Base-by-base conservation (phyloP, 2,329 filamentous ascomycete genomes). In the Geosmithia putterillii region DNA sequence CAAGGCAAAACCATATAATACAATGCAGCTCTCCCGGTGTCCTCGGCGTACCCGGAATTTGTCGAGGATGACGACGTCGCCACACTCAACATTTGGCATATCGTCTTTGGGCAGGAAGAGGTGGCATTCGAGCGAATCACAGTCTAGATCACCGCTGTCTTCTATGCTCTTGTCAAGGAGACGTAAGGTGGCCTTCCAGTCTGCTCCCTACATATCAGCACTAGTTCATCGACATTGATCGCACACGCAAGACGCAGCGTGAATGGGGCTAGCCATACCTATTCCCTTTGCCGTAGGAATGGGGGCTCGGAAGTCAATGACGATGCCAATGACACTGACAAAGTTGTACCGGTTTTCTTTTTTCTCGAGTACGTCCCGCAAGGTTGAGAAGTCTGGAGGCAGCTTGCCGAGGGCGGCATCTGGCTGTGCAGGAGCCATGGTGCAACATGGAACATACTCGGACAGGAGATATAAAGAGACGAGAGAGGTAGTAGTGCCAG, bases 291-390 rank as follows among this genome's bases (percentile, higher is more conserved):
- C 10, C 28, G 78, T 78, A 10, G 56, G 44, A 1, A 65, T 66
- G 1, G 77, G 73, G 1, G 68, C 59, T 45, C 76, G 69, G 41
- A 69, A 71, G 51, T 90, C 84, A 42, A 76, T 74, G 3, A 90
- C 74, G 4, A 90, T 60, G 1, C 86, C 88, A 42, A 87, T 71
- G 36, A 92, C 62, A 59, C 67, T 81, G 48, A 80, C 65, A 6
- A 64, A 45, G 2, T 37, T 50, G 22, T 55, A 48, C 21, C 50
- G 15, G 8, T 49, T 40, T 39, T 59, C 44, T 20, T 57, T 55
- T 18, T 58, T 59, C 42, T 71, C 59, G 47, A 48, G 37, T 20
- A 48, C 43, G 14, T 44, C 37, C 23, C 35, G 38, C 7, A 45
- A 14, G 7, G 44, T 21, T 17, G 20, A 19, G 18, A 45, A 43